Percentiles rank a stretch among this genome's conserved stretches.
These are phyloP conservation scores for Fusarium begoniae DNA, from an alignment of 2,329 filamentous ascomycete genomes.

Conservation along the genomic window DNA sequence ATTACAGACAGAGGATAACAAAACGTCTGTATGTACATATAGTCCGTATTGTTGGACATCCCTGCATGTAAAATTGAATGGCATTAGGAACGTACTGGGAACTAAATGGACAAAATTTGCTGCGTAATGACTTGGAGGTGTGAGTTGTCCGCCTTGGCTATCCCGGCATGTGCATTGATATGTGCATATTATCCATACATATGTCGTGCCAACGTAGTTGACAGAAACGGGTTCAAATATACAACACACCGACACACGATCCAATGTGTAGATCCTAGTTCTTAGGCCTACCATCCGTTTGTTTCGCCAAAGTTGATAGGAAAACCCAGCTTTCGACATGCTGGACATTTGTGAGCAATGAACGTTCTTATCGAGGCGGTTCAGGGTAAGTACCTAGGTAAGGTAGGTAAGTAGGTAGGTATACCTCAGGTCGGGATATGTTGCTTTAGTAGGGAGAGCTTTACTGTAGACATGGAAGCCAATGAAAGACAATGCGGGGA, in stretches of 20 bases:
- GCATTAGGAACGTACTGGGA: background rate
- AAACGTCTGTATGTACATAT: background rate
- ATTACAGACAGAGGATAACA: conserved; percentile 11
- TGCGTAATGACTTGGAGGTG: background rate
- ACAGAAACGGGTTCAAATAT: background rate
- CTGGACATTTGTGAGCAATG: conserved; percentile 4
- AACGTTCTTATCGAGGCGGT: background rate
- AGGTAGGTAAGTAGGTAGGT: background rate
- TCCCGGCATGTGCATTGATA: background rate
- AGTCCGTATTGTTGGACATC: conserved; percentile 2
- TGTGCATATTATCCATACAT: background rate
- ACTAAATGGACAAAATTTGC: background rate
- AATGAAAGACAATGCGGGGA: conserved; percentile 36
- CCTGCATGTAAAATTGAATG: background rate
- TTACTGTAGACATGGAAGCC: conserved; percentile 1
- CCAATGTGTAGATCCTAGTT: background rate
- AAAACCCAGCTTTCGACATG: background rate
- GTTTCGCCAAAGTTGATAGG: background rate
- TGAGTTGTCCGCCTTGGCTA: conserved; percentile 31
- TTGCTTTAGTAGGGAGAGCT: background rate
- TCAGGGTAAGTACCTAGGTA: conserved; percentile 11
- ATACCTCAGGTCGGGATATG: background rate
- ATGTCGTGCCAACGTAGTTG: background rate
- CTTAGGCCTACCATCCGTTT: background rate
- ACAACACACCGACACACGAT: background rate